These are phyloP conservation scores for Myxozyma melibiosi DNA, from an alignment of 805 yeast species.

Conservation along the genomic window DNA sequence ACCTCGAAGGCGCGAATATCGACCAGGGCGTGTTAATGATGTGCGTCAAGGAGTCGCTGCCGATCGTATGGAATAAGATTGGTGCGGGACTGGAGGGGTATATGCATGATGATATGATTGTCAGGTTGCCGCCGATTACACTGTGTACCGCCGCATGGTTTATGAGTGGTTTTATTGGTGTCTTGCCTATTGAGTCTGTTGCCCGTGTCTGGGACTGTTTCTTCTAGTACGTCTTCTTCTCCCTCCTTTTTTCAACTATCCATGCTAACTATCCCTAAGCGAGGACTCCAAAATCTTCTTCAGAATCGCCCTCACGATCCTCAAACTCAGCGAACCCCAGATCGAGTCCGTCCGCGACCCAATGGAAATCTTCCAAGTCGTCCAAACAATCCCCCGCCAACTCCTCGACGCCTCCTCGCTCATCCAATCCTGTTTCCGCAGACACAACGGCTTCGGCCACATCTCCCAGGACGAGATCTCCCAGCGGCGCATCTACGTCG, in stretches of 20 bases:
- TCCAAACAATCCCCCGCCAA: slow-evolving; percentile 79
- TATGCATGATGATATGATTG: slow-evolving; percentile 52
- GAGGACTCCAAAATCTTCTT: slow-evolving; percentile 88
- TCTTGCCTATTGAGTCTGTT: slow-evolving; percentile 84
- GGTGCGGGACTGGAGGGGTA: slow-evolving; percentile 47
- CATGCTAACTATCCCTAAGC: slow-evolving; percentile 9
- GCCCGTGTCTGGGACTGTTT: slow-evolving; percentile 92
- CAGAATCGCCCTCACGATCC: slow-evolving; percentile 76
- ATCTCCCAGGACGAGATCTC: slow-evolving; percentile 80
- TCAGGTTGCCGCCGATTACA: slow-evolving; percentile 84
- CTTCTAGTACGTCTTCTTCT: slow-evolving; percentile 53
- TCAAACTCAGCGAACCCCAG: slow-evolving; percentile 72
- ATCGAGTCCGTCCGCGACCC: slow-evolving; percentile 50
- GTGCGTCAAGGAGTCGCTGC: slow-evolving; percentile 79
- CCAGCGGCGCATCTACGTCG: slow-evolving; percentile 75
- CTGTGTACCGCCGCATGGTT: slow-evolving; percentile 97
- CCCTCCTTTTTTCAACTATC: no score
- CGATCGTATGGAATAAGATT: slow-evolving; percentile 70
- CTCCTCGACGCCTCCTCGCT: slow-evolving; percentile 68
- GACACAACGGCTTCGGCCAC: slow-evolving; percentile 69
- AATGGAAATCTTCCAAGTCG: slow-evolving; percentile 75
- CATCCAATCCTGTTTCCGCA: slow-evolving; percentile 74
- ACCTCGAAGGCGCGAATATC: slow-evolving; percentile 89
- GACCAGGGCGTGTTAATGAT: slow-evolving; percentile 94
- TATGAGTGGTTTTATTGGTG: slow-evolving; percentile 93